Evolutionary conservation across 805 yeast genomes (phyloP).

Genomic region (Candida nanaspora): DNA sequence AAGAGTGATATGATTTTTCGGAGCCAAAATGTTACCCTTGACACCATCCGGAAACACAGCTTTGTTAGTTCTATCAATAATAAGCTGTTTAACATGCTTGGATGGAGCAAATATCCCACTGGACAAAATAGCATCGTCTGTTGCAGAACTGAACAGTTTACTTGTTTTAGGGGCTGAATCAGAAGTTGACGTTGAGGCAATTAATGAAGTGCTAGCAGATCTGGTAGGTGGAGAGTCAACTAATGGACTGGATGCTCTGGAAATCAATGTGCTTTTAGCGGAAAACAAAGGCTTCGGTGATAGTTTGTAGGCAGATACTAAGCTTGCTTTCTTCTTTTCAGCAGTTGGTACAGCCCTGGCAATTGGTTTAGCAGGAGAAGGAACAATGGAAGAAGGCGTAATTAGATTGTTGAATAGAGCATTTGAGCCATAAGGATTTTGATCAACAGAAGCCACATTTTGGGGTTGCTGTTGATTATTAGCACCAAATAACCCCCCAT

Average conservation of each 20-base stretch:
- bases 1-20: slow-evolving; percentile 29
- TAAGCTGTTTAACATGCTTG: slow-evolving; percentile 43
- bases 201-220: slow-evolving; percentile 18
- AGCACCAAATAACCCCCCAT: slow-evolving; percentile 27
- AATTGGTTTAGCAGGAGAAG: slow-evolving; percentile 42
- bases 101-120: slow-evolving; percentile 69
- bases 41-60: slow-evolving; percentile 15
- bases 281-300: slow-evolving; percentile 56
- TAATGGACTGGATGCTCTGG: slow-evolving; percentile 18
- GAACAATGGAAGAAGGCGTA: slow-evolving; percentile 27
- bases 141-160: slow-evolving; percentile 34
- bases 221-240: slow-evolving; percentile 11
- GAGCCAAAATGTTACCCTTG: slow-evolving; percentile 10
- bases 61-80: slow-evolving; percentile 36
- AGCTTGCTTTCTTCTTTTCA: slow-evolving; percentile 52
- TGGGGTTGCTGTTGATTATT: slow-evolving; percentile 5
- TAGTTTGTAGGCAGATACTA: slow-evolving; percentile 53
- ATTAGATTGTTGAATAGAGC: slow-evolving; percentile 47
- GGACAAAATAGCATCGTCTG: slow-evolving; percentile 62
- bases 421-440: slow-evolving; percentile 75
- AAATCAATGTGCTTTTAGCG: slow-evolving; percentile 14
- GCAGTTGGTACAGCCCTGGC: slow-evolving; percentile 41
- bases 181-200: slow-evolving; percentile 11
- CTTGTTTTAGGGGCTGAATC: slow-evolving; percentile 4
- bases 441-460: slow-evolving; percentile 8